Evolutionary conservation across 441 rosid genomes (phyloP).

Genomic region (Pelargonium fulgidum): DNA sequence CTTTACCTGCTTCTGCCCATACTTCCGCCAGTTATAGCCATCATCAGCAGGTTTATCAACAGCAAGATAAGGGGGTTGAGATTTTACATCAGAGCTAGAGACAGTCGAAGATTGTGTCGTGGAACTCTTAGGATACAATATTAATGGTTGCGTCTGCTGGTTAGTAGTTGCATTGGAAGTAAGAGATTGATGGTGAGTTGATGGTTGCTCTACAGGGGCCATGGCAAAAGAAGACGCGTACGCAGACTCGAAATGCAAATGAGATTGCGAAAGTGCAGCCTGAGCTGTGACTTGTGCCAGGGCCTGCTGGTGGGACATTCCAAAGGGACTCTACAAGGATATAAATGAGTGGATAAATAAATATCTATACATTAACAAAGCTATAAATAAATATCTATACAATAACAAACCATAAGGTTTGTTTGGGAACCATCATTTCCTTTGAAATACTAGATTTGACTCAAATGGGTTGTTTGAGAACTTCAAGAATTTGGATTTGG

Average conservation of each 20-base stretch:
- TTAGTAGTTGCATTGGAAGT: not conserved
- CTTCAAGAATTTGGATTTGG: too few species aligned
- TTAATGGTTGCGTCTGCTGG: not conserved
- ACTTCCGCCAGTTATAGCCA: constrained; percentile 71
- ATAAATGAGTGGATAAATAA: constrained; percentile 33
- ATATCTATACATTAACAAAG: too few species aligned
- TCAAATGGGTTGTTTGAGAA: too few species aligned
- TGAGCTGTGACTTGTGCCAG: constrained; percentile 43
- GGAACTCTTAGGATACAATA: constrained; percentile 35
- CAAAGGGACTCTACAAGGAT: constrained; percentile 64
- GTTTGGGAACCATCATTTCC: too few species aligned
- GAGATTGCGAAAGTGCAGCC: constrained; percentile 2
- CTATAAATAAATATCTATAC: not conserved
- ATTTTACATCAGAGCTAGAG: constrained; percentile 42
- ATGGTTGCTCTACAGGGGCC: not conserved
- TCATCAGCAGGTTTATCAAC: constrained; percentile 56
- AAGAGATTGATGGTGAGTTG: not conserved
- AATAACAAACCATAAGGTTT: not conserved
- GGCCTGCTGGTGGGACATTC: constrained; percentile 46
- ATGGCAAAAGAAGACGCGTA: not conserved
- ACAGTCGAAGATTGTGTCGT: constrained; percentile 28
- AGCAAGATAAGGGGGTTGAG: constrained; percentile 35
- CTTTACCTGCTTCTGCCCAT: constrained; percentile 63
- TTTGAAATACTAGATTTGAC: too few species aligned
- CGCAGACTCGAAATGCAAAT: not conserved